These are phyloP conservation scores for Fusarium brevicatenulatum DNA, from an alignment of 2,329 filamentous ascomycete genomes.

Conservation along the genomic window DNA sequence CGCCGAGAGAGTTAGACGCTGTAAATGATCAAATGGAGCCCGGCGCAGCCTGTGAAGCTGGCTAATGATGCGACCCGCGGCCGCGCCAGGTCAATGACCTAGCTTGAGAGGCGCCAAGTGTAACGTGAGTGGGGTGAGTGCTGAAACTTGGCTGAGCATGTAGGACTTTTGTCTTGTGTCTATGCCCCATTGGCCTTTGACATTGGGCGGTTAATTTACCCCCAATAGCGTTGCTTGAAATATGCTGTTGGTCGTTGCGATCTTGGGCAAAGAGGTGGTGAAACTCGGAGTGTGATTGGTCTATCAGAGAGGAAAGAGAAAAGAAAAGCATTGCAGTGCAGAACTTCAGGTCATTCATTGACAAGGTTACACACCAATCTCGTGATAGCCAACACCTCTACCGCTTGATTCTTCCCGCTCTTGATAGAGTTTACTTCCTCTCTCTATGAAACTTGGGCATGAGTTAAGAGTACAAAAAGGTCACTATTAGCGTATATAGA, in stretches of 20 bases:
- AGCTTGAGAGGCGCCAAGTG: background rate
- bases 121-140: background rate
- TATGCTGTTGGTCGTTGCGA: background rate
- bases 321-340: accelerated
- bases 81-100: background rate
- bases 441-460: background rate
- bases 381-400: accelerated
- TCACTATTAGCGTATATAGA: background rate
- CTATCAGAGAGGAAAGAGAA: background rate
- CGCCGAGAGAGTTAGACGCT: background rate
- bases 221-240: background rate
- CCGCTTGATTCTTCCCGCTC: too few relatives aligned
- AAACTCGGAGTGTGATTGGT: background rate
- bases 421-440: background rate
- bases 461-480: too few relatives aligned
- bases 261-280: background rate
- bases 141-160: background rate
- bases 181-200: background rate
- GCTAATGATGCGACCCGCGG: background rate
- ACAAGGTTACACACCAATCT: accelerated
- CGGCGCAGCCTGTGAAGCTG: background rate
- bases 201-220: background rate
- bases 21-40: background rate
- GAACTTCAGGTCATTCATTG: too few relatives aligned
- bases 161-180: background rate